Evolutionary conservation across 352 stramenopile genomes (phyloP), one percentile per base, ranked within the genome.

Genomic region (Aphanomyces euteiches): DNA sequence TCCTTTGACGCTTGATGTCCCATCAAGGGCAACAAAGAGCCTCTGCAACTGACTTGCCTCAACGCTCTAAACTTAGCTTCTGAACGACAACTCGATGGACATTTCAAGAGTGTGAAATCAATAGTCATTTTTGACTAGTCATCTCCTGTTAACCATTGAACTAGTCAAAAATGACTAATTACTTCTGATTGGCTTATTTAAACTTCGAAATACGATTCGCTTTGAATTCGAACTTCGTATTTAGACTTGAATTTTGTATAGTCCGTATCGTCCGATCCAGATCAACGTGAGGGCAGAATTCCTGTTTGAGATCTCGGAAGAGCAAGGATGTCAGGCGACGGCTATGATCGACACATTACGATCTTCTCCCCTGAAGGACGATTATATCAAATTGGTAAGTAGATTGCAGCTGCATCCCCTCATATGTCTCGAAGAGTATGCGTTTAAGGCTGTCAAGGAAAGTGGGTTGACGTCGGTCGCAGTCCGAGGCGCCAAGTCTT

Each of bases 311-410:
- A 50, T 69, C 43, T 69, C 47, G 36, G 47, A 61, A 15, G 34
- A 47, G 60, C 47, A 57, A 47, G 13, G 3, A 96, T 96, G 88
- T 74, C 89, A 72, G 84, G 86, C 76, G 87, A 91, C 78, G 88
- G 85, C 89, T 96, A 96, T 79, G 89, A 96, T 73, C 84, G 89
- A 75, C 83, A 96, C 78, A 93, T 99, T 78, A 99, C 97, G 54
- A 99, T 99, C 78, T 99, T 99, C 81, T 99, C 95, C 67, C 97
- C 97, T 8, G 95, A 99, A 77, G 97, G 97, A 48, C 88, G 96
- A 28, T 88, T 99, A 53, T 99, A 99, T 79, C 97, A 99, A 85
- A 98, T 98, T 73, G 88, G 88, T 95, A 58, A 64, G 81, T 78
- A 39, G 28, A 15, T 50, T 3, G 7, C 21, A 36, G 28, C 12